Base-by-base conservation (phyloP, 495 filamentous ascomycete genomes). In the Darksidea phi region DNA sequence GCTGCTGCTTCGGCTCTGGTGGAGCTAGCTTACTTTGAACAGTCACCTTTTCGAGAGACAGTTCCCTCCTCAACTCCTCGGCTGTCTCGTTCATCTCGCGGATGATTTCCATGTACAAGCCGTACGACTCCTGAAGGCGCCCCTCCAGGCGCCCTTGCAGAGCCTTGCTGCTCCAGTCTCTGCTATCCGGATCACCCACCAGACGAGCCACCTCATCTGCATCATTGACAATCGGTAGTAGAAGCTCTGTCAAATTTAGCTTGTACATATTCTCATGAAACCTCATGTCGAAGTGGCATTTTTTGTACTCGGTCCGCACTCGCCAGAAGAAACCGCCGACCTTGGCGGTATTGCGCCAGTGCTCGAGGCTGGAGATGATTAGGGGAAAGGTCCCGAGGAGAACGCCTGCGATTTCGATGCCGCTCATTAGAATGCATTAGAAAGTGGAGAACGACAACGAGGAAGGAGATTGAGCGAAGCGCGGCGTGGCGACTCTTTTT, bases 341-440 rank as follows among this genome's bases (percentile, higher is more conserved):
- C 17, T 60, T 64, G 26, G 67, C 63, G 6, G 64, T 51, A 20
- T 74, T 69, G 3, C 71, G 68, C 50, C 68, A 75, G 18, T 69
- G 41, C 21, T 75, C 73, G 5, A 76, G 64, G 15, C 54, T 57
- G 38, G 41, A 41, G 6, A 76, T 65, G 42, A 72, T 61, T 0
- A 76, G 23, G 0, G 73, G 71, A 32, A 76, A 72, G 13, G 67
- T 52, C 0, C 67, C 69, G 10, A 76, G 63, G 13, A 75, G 55
- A 20, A 72, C 12, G 25, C 74, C 74, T 15, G 69, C 73, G 2
- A 71, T 67, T 54, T 76, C 74, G 15, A 76, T 45, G 15, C 74
- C 74, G 10, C 67, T 71, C 67, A 78, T 77, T 43, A 7, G 36
- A 48, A 49, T 45, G 28, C 23, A 24, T 6, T 38, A 28, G 38